A percentile compares a stretch with the other conserved stretches of the same genome.
These are phyloP conservation scores for Cerrena zonata DNA, from an alignment of 1,284 basidiomycete genomes.

Conservation along the genomic window DNA sequence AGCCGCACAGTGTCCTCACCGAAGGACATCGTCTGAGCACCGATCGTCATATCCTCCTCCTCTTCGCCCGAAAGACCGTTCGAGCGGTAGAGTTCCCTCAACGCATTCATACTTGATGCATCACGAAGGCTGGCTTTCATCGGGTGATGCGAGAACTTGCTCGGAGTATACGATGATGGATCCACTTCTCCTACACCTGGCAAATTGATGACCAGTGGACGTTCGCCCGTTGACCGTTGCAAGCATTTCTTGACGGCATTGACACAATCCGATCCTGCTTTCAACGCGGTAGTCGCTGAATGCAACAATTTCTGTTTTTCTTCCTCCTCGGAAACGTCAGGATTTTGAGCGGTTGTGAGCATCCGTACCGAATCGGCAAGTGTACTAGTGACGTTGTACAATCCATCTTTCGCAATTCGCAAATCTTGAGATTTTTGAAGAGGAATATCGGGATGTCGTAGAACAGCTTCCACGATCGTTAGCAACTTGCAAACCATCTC, in stretches of 20 bases:
- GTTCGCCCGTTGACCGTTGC: conserved; percentile 51
- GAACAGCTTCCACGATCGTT: conserved; percentile 87
- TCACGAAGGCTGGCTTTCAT: conserved; percentile 26
- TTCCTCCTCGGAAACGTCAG: conserved; percentile 67
- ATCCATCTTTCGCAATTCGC: conserved; percentile 67
- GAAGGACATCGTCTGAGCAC: conserved; percentile 31
- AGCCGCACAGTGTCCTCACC: conserved; percentile 3
- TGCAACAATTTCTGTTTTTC: conserved; percentile 73
- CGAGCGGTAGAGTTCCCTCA: conserved; percentile 27
- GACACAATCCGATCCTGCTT: conserved; percentile 85
- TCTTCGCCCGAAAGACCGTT: conserved; percentile 31
- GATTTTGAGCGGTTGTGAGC: conserved; percentile 48
- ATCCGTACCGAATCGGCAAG: conserved; percentile 84
- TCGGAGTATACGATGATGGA: conserved; percentile 39
- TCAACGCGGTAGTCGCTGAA: conserved; percentile 81
- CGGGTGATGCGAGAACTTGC: conserved; percentile 34
- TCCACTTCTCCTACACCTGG: conserved; percentile 44
- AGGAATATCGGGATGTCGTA: conserved; percentile 61
- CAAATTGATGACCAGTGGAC: conserved; percentile 59
- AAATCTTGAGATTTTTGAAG: conserved; percentile 53
- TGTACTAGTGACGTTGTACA: conserved; percentile 82
- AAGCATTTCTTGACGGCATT: conserved; percentile 76
- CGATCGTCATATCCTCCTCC: conserved; percentile 54
- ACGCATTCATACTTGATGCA: conserved; percentile 28
- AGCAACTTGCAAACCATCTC: conserved; percentile 88